Evolutionary conservation across 176 grass and related monocot species (phyloP), one percentile per base, ranked within the genome.

Genomic region (Pontederia paniculata): DNA sequence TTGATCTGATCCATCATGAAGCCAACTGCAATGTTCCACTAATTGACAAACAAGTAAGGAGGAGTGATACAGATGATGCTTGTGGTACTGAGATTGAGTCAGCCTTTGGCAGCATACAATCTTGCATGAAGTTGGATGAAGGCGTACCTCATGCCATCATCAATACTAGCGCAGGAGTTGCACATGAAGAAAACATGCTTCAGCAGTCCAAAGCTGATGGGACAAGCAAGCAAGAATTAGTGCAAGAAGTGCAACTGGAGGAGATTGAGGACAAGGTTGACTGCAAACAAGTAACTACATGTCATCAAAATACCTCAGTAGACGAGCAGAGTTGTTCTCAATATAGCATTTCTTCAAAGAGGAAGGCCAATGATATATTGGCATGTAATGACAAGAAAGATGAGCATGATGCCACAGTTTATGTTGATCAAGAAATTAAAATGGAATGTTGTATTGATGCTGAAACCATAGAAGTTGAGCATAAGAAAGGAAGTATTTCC

Each of bases 81-180:
- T 89, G 79, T 53, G 79, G 64, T 52, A 71, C 68, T 59, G 76
- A 86, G 58, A 89, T 83, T 52, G 79, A 89, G 74, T 86, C 85
- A 25, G 76, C 79, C 31, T 49, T 78, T 47, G 89, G 85, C 74
- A 89, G 82, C 60, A 57, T 67, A 3, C 82, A 78, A 21, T 86
- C 79, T 25, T 86, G 79, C 67, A 72, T 79, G 18, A 80, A 96
- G 67, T 65, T 67, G 10, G 85, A 78, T 70, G 57, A 31, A 41
- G 89, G 89, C 68, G 62, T 65, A 50, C 83, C 60, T 44, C 73
- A 67, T 48, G 47, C 77, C 74, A 19, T 53, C 17, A 57, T 19
- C 8, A 72, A 53, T 41, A 50, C n/a, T 41, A 53, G 9, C 20
- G 52, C 41, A 63, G 77, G 21, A 21, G 23, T 60, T 73, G 72